Conservation (phyloP, 108 stramenopile genomes). For the Thalassiosira profunda region DNA sequence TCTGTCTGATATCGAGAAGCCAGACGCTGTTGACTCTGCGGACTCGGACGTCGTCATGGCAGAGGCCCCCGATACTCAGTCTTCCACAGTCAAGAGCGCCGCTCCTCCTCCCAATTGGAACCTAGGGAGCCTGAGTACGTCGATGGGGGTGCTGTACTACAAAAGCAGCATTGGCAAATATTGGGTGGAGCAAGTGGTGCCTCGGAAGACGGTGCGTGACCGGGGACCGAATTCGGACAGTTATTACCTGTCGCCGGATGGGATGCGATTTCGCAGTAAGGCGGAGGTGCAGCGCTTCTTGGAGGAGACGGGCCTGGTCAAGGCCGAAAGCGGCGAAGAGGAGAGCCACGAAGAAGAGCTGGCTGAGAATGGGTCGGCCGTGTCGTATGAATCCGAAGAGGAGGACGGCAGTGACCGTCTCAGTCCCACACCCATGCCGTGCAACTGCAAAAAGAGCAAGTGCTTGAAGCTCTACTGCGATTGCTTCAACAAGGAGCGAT, state of each 20-base stretch:
- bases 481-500: slow-evolving; percentile 58
- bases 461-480: slow-evolving; percentile 74
- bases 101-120: not conserved
- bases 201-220: not conserved
- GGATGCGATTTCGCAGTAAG: slow-evolving; percentile 6
- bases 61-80: no score
- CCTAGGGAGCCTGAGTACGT: not conserved
- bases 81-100: no score
- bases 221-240: slow-evolving; percentile 2
- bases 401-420: no score
- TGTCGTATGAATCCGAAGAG: no score
- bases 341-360: no score
- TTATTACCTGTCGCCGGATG: not conserved
- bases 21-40: no score
- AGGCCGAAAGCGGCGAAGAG: no score
- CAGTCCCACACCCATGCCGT: no score
- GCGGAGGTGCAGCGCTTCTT: slow-evolving; percentile 2
- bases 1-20: no score
- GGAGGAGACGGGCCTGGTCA: no score
- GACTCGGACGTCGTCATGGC: no score
- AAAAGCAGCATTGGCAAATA: not conserved
- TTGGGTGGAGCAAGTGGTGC: slow-evolving; percentile 6
- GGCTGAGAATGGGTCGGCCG: no score
- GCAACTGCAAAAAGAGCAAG: slow-evolving; percentile 32
- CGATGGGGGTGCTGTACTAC: not conserved